Percentiles rank a stretch among this genome's conserved stretches.
Evolutionary conservation across 2,329 filamentous ascomycete genomes (phyloP).

Genomic region (Aspergillus spinulosporus): DNA sequence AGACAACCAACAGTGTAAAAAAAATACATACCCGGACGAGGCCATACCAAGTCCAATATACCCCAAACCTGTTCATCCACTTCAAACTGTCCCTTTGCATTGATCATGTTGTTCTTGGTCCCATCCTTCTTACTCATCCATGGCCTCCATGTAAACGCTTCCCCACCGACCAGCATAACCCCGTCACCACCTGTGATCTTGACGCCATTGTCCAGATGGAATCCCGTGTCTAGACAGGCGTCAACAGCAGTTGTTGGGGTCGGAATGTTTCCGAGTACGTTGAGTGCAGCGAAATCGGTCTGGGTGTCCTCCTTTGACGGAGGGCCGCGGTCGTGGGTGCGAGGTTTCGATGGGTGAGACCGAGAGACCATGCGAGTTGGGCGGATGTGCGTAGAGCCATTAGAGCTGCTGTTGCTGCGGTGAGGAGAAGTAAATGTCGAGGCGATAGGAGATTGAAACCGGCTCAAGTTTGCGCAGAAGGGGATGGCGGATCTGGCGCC

Average conservation of each 20-base stretch:
- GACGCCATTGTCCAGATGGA: slow-evolving; percentile 79
- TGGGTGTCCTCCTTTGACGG: slow-evolving; percentile 62
- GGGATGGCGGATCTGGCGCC: slow-evolving; percentile 10
- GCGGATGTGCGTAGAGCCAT: slow-evolving; percentile 15
- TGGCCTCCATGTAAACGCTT: slow-evolving; percentile 85
- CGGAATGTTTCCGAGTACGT: slow-evolving; percentile 75
- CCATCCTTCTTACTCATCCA: slow-evolving; percentile 58
- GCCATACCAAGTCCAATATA: slow-evolving; percentile 75
- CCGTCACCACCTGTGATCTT: slow-evolving; percentile 69
- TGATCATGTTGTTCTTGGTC: slow-evolving; percentile 57
- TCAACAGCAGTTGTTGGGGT: slow-evolving; percentile 81
- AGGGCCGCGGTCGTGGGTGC: slow-evolving; percentile 60
- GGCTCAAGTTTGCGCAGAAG: slow-evolving; percentile 19
- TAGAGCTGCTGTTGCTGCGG: slow-evolving; percentile 27
- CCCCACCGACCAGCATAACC: slow-evolving; percentile 76
- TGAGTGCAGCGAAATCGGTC: slow-evolving; percentile 72
- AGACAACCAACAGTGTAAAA: neutral
- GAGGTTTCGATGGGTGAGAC: slow-evolving; percentile 38
- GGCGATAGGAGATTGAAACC: slow-evolving; percentile 14
- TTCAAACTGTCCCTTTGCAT: slow-evolving; percentile 79
- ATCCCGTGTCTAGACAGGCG: slow-evolving; percentile 77
- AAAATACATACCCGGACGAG: slow-evolving; percentile 71
- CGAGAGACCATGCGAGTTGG: slow-evolving; percentile 36
- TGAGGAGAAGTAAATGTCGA: slow-evolving; percentile 2
- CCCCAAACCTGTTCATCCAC: slow-evolving; percentile 70